Evolutionary conservation across 768 basidiomycete genomes (phyloP).

Genomic region (Auriscalpium vulgare): DNA sequence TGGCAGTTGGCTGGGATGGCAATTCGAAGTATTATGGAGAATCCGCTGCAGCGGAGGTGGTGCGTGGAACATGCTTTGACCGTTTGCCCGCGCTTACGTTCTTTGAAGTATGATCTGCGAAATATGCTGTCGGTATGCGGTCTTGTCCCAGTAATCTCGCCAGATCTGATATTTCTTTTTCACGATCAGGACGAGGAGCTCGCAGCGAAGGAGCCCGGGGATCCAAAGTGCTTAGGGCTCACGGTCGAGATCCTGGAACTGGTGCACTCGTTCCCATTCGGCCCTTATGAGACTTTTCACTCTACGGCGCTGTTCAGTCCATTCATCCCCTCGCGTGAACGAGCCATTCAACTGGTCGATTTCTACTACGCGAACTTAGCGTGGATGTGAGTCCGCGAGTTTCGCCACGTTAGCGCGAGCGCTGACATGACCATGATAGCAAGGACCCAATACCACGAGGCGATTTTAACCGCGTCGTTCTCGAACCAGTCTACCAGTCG

Average conservation of each 20-base stretch:
- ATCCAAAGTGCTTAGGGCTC: constrained; percentile 26
- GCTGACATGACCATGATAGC: constrained; percentile 20
- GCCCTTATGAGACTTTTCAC: constrained; percentile 32
- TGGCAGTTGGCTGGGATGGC: constrained; percentile 42
- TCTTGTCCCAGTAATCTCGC: not conserved
- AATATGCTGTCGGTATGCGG: constrained; percentile 9
- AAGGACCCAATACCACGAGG: constrained; percentile 36
- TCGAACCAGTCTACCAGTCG: constrained; percentile 36
- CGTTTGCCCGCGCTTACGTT: no score
- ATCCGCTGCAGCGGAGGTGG: constrained; percentile 41
- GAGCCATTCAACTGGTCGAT: constrained; percentile 32
- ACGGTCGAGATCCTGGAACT: constrained; percentile 37
- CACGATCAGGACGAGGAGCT: no score
- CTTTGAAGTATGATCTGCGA: constrained; percentile 17
- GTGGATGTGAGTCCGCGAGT: constrained; percentile 36
- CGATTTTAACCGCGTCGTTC: constrained; percentile 33
- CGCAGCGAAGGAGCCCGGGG: not conserved
- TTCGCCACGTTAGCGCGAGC: no score
- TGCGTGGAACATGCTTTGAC: no score
- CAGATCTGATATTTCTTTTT: no score
- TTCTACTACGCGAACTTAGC: constrained; percentile 38
- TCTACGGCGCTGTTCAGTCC: constrained; percentile 20
- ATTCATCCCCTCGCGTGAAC: constrained; percentile 11
- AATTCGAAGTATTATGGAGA: constrained; percentile 41
- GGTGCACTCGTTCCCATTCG: constrained; percentile 43